Conservation (phyloP, 2,329 filamentous ascomycete genomes). For the Trichoderma polysporum region DNA sequence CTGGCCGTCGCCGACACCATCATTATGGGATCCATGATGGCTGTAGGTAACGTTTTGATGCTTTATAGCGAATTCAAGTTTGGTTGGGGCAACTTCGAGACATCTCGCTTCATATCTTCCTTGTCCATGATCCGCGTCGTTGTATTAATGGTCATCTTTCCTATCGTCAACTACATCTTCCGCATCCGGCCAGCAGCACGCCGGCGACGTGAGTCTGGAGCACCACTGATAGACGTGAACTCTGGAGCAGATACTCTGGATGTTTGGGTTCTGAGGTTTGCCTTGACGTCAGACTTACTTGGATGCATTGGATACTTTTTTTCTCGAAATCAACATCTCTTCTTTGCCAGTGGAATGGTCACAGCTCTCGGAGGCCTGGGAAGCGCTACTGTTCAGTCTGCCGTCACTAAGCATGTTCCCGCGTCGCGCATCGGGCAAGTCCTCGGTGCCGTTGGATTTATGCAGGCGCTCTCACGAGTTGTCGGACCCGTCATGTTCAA, state of each 20-base stretch:
- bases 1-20: constrained; percentile 79
- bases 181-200: constrained; percentile 54
- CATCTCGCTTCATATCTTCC: constrained; percentile 77
- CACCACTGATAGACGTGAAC: constrained; percentile 47
- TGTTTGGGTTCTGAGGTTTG: constrained; percentile 70
- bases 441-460: constrained; percentile 81
- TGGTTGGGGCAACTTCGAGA: constrained; percentile 77
- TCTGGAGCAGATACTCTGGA: constrained; percentile 76
- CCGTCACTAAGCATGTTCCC: constrained; percentile 88
- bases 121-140: constrained; percentile 75
- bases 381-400: constrained; percentile 78
- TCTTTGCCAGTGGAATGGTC: constrained; percentile 69
- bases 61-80: constrained; percentile 82
- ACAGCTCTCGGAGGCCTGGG: constrained; percentile 81
- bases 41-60: constrained; percentile 75
- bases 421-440: constrained; percentile 78
- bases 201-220: constrained; percentile 39
- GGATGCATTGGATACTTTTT: constrained; percentile 76
- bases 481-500: constrained; percentile 82
- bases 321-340: constrained; percentile 59
- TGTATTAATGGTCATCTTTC: constrained; percentile 72
- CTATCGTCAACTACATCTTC: constrained; percentile 72
- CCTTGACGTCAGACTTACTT: constrained; percentile 72
- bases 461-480: constrained; percentile 80
- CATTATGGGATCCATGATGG: constrained; percentile 79